Evolutionary conservation across 1,284 basidiomycete genomes (phyloP).

Genomic region (Porogramme epimiltina): DNA sequence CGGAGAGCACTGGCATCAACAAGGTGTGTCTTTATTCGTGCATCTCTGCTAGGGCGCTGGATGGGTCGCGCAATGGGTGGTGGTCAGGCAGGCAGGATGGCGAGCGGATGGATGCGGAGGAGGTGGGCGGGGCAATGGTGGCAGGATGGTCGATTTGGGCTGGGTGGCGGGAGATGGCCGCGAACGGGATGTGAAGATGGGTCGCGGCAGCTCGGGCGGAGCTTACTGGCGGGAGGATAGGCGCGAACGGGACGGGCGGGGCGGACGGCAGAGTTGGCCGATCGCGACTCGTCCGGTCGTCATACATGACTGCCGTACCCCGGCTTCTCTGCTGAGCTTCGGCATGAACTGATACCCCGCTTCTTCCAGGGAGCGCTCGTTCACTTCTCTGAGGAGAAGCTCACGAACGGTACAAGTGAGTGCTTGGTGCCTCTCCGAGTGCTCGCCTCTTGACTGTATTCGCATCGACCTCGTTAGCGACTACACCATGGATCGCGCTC

Average conservation of each 20-base stretch:
- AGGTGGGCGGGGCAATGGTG: no score
- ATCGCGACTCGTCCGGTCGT: no score
- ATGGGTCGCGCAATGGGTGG: neutral
- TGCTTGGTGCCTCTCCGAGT: slow-evolving; percentile 18
- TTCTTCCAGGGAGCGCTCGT: slow-evolving; percentile 69
- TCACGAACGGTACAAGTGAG: slow-evolving; percentile 35
- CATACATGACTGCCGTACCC: no score
- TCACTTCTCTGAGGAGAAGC: slow-evolving; percentile 69
- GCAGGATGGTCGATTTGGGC: no score
- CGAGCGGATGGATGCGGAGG: no score
- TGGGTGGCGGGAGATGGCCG: no score
- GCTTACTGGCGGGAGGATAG: no score
- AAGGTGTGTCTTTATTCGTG: slow-evolving; percentile 41
- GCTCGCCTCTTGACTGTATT: neutral
- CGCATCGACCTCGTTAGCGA: slow-evolving; percentile 37
- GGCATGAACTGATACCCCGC: neutral
- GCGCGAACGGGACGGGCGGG: neutral
- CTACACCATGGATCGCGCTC: slow-evolving; percentile 88
- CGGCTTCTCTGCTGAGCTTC: neutral
- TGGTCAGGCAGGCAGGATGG: neutral
- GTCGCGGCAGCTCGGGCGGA: no score
- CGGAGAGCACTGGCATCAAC: slow-evolving; percentile 48
- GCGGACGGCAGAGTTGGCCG: neutral
- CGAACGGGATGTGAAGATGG: no score
- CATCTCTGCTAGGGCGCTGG: neutral